These are phyloP conservation scores for Acacia pycnantha DNA, from an alignment of 331 rosid species.

Conservation along the genomic window DNA sequence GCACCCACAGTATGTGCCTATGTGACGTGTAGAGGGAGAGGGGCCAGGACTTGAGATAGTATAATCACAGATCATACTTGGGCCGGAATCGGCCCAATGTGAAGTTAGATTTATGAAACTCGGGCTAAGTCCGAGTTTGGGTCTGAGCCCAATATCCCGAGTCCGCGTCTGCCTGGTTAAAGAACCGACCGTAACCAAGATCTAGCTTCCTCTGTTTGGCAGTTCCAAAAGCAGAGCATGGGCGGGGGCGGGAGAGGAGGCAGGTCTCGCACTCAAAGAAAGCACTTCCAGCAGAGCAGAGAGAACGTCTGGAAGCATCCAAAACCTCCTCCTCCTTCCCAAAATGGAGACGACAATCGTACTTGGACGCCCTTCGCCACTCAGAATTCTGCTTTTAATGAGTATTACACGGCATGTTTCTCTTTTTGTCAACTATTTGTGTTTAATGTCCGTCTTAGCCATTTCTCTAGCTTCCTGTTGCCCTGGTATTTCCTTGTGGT, in stretches of 20 bases:
- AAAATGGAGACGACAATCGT: conserved; percentile 17
- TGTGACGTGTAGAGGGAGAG: background rate
- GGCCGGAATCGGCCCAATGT: background rate
- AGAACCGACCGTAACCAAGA: background rate
- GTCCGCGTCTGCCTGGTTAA: background rate
- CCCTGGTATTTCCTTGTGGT: background rate
- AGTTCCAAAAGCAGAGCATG: conserved; percentile 27
- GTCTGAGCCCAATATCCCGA: background rate
- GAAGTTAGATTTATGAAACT: background rate
- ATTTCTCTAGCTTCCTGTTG: background rate
- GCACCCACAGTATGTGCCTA: background rate
- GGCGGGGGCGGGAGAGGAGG: conserved; percentile 57
- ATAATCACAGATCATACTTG: background rate
- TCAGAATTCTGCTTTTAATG: conserved; percentile 58
- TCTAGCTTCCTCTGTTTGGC: no score
- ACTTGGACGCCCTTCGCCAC: conserved; percentile 49
- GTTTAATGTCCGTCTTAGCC: background rate
- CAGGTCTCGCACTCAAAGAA: conserved; percentile 70
- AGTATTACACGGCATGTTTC: conserved; percentile 61
- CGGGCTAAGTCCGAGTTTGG: background rate
- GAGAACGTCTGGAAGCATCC: conserved; percentile 85
- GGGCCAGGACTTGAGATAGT: background rate
- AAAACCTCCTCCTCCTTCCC: conserved; percentile 49
- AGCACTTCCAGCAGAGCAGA: conserved; percentile 66
- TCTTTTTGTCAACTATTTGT: background rate